These are phyloP conservation scores for Sporisorium sorghi DNA, from an alignment of 1,284 basidiomycete species.

Conservation along the genomic window DNA sequence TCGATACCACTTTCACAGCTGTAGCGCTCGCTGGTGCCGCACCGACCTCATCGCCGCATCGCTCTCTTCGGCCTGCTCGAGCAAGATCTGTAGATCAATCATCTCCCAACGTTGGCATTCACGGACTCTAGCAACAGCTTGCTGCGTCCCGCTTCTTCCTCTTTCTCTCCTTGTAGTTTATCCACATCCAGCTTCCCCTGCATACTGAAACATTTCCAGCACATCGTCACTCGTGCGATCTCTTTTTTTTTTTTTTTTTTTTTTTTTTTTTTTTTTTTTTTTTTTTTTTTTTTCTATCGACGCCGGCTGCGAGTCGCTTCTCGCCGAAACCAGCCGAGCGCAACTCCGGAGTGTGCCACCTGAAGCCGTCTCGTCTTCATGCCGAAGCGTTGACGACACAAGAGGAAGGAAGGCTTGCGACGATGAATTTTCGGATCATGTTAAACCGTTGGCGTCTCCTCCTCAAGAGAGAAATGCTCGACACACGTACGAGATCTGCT, in stretches of 20 bases:
- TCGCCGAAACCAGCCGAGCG: neutral
- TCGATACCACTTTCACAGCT: constrained; percentile 15
- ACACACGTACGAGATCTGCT: neutral
- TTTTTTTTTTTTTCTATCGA: too few relatives aligned
- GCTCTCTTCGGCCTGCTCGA: constrained; percentile 4
- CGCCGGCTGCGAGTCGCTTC: too few relatives aligned
- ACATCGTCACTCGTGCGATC: neutral
- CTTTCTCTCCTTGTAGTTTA: constrained; percentile 26
- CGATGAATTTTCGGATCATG: neutral
- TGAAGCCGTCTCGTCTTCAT: neutral
- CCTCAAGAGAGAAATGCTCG: neutral
- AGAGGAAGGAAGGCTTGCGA: too few relatives aligned
- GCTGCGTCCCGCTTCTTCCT: constrained; percentile 5
- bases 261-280: too few relatives aligned
- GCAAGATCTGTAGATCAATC: constrained; percentile 1
- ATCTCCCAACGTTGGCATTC: neutral
- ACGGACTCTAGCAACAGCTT: constrained; percentile 8
- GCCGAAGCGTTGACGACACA: neutral
- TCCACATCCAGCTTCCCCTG: constrained; percentile 15
- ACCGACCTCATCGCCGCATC: neutral
- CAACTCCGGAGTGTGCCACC: neutral
- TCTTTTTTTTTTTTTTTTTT: too few relatives aligned
- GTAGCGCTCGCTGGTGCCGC: constrained; percentile 12
- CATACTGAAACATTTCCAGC: constrained; percentile 19
- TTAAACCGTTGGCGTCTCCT: constrained; percentile 1